Conservation (phyloP, 1,284 basidiomycete genomes). For the Sporisorium sorghi region DNA sequence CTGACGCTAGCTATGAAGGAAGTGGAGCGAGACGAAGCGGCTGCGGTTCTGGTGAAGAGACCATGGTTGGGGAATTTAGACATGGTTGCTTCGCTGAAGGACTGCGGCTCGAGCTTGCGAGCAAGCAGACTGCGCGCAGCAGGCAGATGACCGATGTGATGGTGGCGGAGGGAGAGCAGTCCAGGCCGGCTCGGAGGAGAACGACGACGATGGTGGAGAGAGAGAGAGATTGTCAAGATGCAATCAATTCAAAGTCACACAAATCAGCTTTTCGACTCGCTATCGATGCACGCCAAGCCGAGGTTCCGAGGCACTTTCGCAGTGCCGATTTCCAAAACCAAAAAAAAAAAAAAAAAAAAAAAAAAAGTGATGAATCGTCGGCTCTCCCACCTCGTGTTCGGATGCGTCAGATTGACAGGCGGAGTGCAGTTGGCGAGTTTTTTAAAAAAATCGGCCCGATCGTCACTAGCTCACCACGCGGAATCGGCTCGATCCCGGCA, state of each 20-base stretch:
- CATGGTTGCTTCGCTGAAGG: constrained; percentile 21
- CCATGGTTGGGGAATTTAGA: constrained; percentile 54
- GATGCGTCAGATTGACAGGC: constrained; percentile 7
- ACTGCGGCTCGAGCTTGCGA: background rate
- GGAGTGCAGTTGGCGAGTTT: constrained; percentile 4
- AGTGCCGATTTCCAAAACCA: constrained; percentile 9
- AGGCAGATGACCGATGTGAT: no score
- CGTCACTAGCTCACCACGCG: no score
- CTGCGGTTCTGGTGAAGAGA: constrained; percentile 48
- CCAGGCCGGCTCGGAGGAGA: constrained; percentile 18
- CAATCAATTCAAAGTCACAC: no score
- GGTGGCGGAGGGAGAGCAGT: no score
- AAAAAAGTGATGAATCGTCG: background rate
- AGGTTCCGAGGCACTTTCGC: background rate
- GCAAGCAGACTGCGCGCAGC: background rate
- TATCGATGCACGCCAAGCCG: constrained; percentile 12
- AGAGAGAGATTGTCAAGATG: background rate
- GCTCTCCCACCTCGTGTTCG: constrained; percentile 7
- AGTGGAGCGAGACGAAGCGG: constrained; percentile 40
- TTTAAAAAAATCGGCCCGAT: no score
- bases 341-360: background rate
- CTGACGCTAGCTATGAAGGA: constrained; percentile 31
- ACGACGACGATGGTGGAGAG: constrained; percentile 21
- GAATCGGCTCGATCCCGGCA: background rate
- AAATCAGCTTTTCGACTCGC: background rate